These are phyloP conservation scores for Chrysanthemum makinoi DNA, from an alignment of 129 eudicot genomes.

Conservation along the genomic window DNA sequence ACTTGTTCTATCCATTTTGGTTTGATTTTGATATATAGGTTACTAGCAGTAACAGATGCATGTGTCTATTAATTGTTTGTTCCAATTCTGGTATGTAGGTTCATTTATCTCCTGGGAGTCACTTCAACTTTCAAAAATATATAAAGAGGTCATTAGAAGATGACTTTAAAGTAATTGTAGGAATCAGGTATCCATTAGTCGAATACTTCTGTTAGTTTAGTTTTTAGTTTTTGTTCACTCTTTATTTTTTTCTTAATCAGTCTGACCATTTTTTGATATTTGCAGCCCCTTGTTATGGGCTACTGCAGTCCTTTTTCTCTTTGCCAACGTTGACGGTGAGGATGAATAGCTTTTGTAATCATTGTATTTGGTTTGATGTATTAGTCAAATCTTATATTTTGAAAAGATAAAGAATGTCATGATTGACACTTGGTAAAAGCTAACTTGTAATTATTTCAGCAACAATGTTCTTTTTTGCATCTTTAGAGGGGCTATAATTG, in stretches of 20 bases:
- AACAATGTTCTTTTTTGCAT: background rate
- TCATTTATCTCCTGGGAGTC: slow-evolving; percentile 76
- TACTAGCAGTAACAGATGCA: background rate
- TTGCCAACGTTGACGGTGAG: slow-evolving; percentile 72
- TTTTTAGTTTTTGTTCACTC: background rate
- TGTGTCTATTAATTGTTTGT: background rate
- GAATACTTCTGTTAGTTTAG: background rate
- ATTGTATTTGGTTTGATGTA: slow-evolving; percentile 14
- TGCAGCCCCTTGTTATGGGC: slow-evolving; percentile 80
- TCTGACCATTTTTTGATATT: slow-evolving; percentile 8
- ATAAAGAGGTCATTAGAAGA: slow-evolving; percentile 86
- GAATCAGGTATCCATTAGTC: slow-evolving; percentile 65
- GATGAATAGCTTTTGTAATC: slow-evolving; percentile 2
- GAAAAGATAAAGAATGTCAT: background rate
- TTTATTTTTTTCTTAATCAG: background rate
- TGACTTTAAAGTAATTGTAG: slow-evolving; percentile 83
- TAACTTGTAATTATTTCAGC: background rate
- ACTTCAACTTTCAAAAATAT: slow-evolving; percentile 83
- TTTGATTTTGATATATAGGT: background rate
- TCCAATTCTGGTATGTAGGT: slow-evolving; percentile 37
- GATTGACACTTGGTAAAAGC: background rate
- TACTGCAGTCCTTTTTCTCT: slow-evolving; percentile 68
- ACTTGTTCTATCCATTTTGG: too few relatives aligned
- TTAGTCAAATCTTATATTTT: background rate
- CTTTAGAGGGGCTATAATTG: background rate